phyloP scores from a whole-genome alignment of 2,329 filamentous ascomycete genomes.

The Hirsutella rhossiliensis region DNA sequence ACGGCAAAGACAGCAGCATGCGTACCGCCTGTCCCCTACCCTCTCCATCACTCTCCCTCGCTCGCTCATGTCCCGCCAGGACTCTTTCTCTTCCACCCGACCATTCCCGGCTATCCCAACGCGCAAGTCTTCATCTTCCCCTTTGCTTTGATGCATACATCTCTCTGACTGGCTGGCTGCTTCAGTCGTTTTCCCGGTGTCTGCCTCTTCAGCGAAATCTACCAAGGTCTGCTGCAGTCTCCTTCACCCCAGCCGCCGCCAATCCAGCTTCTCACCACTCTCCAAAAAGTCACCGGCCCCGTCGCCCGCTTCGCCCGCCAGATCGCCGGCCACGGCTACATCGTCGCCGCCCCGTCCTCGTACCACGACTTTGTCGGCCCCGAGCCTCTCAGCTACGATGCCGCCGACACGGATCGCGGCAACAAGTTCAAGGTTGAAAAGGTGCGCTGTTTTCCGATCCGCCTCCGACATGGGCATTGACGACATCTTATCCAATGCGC shows the following conservation, averaged over 20 bases:
- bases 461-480: too few relatives aligned
- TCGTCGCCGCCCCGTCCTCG: constrained; percentile 78
- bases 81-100: constrained; percentile 81
- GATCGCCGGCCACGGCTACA: constrained; percentile 86
- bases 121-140: constrained; percentile 39
- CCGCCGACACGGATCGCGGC: constrained; percentile 73
- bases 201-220: constrained; percentile 86
- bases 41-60: neutral
- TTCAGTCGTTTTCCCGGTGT: constrained; percentile 68
- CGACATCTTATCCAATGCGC: too few relatives aligned
- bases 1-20: constrained; percentile 43
- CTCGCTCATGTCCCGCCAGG: constrained; percentile 36
- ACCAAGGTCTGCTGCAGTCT: constrained; percentile 54
- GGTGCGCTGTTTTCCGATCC: constrained; percentile 25
- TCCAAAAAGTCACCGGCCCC: constrained; percentile 68
- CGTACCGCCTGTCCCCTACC: constrained; percentile 20
- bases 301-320: constrained; percentile 83
- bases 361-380: constrained; percentile 91
- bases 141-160: neutral
- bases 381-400: constrained; percentile 75
- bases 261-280: neutral
- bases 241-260: neutral
- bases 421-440: constrained; percentile 81
- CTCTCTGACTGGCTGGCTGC: neutral
- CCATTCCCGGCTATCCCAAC: constrained; percentile 73